Evolutionary conservation across 495 filamentous ascomycete genomes (phyloP).

Genomic region (Jackrogersella minutella): DNA sequence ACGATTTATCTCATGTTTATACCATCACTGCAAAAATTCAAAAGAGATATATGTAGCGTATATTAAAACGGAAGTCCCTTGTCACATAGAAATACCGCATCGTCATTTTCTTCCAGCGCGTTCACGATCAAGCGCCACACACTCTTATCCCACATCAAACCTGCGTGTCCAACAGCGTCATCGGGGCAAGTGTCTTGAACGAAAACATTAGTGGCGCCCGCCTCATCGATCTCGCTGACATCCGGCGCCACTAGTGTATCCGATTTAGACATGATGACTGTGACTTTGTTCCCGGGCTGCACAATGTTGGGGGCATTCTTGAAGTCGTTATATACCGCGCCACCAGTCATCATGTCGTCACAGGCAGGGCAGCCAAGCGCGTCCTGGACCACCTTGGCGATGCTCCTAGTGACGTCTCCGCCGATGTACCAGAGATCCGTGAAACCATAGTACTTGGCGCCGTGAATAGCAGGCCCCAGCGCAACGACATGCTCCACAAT

Average conservation of each 20-base stretch:
- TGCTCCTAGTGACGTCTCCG: slow-evolving; percentile 41
- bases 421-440: slow-evolving; percentile 57
- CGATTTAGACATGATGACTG: slow-evolving; percentile 57
- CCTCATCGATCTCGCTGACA: slow-evolving; percentile 55
- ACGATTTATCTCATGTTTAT: too few relatives aligned
- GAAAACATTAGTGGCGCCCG: slow-evolving; percentile 54
- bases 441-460: slow-evolving; percentile 56
- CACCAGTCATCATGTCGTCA: slow-evolving; percentile 52
- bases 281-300: slow-evolving; percentile 57
- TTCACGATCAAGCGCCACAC: slow-evolving; percentile 64
- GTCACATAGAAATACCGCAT: slow-evolving; percentile 37
- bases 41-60: too few relatives aligned
- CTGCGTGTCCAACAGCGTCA: slow-evolving; percentile 61
- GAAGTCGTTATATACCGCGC: slow-evolving; percentile 47
- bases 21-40: too few relatives aligned
- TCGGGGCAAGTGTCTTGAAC: slow-evolving; percentile 58
- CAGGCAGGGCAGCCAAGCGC: slow-evolving; percentile 58
- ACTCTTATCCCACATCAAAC: slow-evolving; percentile 61
- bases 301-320: slow-evolving; percentile 56
- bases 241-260: slow-evolving; percentile 61
- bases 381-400: slow-evolving; percentile 48
- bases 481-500: slow-evolving; percentile 57
- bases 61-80: slow-evolving; percentile 34
- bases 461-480: slow-evolving; percentile 61
- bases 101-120: slow-evolving; percentile 52